These are phyloP conservation scores for Triticum timopheevii DNA, from an alignment of 176 grass and related monocot genomes.

Conservation along the genomic window DNA sequence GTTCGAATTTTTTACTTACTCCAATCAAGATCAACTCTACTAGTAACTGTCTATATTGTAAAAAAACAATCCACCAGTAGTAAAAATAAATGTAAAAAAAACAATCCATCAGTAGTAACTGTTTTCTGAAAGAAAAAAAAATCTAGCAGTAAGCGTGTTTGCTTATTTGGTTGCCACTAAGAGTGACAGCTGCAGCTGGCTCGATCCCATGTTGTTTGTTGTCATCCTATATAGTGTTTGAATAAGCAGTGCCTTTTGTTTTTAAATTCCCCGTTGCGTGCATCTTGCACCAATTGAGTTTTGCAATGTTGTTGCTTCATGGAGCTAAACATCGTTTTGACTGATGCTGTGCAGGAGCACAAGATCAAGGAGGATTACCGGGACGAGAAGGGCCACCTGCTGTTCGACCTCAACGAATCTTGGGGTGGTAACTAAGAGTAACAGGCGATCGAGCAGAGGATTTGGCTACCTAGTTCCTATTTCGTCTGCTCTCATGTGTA, in stretches of 20 bases:
- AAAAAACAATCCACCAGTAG: no score
- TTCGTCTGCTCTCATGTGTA: neutral
- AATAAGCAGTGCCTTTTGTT: neutral
- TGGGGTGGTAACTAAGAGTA: neutral
- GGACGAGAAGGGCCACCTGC: neutral
- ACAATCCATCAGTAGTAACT: no score
- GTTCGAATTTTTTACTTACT: no score
- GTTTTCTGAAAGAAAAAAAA: no score
- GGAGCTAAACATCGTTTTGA: neutral
- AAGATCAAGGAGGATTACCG: neutral
- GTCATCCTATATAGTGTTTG: neutral
- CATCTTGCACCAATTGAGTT: neutral
- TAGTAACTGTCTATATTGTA: no score
- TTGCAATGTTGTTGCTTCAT: neutral
- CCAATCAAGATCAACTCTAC: neutral
- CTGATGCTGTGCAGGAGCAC: neutral
- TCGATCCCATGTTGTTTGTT: neutral
- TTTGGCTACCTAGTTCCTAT: neutral
- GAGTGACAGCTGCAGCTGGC: no score
- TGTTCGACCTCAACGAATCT: conserved; percentile 41
- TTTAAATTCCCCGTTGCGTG: neutral
- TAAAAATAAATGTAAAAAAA: no score
- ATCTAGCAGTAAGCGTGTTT: neutral
- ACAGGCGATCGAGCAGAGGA: neutral
- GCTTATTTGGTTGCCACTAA: neutral